phyloP scores from a whole-genome alignment of 176 grass and related monocot genomes.

The Oryza officinalis region DNA sequence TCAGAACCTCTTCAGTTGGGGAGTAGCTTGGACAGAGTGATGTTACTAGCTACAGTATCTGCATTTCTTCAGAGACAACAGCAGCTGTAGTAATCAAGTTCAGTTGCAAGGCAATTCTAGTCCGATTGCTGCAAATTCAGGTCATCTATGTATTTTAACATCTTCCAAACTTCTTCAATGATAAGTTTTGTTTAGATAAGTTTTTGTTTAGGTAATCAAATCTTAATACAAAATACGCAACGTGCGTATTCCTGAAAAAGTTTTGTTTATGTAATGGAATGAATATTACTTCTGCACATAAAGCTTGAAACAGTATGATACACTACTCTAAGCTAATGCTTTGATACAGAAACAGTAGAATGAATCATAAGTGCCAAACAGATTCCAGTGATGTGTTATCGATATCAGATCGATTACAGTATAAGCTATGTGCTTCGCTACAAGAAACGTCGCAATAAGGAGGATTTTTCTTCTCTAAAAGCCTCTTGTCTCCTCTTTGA shows the following conservation, averaged over 20 bases:
- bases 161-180: background rate
- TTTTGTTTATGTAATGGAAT: background rate
- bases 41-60: background rate
- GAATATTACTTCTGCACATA: background rate
- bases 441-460: background rate
- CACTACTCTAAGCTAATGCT: background rate
- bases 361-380: background rate
- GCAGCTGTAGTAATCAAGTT: background rate
- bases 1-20: background rate
- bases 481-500: background rate
- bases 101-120: background rate
- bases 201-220: background rate
- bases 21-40: background rate
- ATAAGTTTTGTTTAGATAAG: background rate
- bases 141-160: background rate
- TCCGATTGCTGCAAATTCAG: background rate
- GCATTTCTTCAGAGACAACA: background rate
- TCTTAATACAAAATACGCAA: too few species aligned
- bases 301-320: background rate
- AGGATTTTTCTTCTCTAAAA: background rate
- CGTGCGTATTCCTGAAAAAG: too few species aligned
- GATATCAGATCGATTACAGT: background rate
- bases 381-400: constrained; percentile 9
- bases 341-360: background rate
- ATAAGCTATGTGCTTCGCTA: background rate